Evolutionary conservation across 2,329 filamentous ascomycete species (phyloP), one percentile per base, ranked within the genome.

Genomic region (Neonectria hederae): DNA sequence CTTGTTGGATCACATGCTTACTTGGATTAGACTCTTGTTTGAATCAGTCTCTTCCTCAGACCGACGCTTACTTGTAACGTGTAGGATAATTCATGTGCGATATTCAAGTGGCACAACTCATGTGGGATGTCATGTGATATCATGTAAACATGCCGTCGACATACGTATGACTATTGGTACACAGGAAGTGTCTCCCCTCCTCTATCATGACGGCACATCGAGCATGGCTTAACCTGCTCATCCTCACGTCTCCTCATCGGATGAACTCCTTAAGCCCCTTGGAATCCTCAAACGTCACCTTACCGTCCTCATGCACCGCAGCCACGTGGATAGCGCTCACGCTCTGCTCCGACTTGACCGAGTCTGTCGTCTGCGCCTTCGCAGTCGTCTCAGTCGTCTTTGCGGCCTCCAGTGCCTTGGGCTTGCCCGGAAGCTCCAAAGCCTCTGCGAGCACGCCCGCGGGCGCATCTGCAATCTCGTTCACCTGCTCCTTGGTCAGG

Each of bases 391-490:
- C 65, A 21, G 62, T 35, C 43, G 63, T 48, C 54, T 58, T 40
- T 9, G 48, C 56, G 4, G 64, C 68, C 5, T 67, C 63, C 55
- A 72, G 49, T 30, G 58, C 38, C 65, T 67, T 68, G 17, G 80
- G 81, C 67, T 79, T 80, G 5, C 73, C 77, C 8, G 78, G 79
- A 49, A 81, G 69, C 68, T 84, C 85, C 10, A 90, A 78, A 2
- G 89, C 89, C 38, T 87, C 82, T 2, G 88, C 82, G 0, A 92
- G 85, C 1, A 86, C 84, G 1, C 94, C 95, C 0, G 93, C 88
- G 32, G 94, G 91, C 6, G 89, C 84, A 75, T 94, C 91, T 0
- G 95, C 95, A 65, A 97, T 92, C 80, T 98, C 96, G 70, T 97
- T 94, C 60, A 98, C 87, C 69, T 99, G 90, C 54, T 90, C 87